Evolutionary conservation across 116 monocot genomes (phyloP), one percentile per base, ranked within the genome.

Genomic region (Posidonia oceanica): DNA sequence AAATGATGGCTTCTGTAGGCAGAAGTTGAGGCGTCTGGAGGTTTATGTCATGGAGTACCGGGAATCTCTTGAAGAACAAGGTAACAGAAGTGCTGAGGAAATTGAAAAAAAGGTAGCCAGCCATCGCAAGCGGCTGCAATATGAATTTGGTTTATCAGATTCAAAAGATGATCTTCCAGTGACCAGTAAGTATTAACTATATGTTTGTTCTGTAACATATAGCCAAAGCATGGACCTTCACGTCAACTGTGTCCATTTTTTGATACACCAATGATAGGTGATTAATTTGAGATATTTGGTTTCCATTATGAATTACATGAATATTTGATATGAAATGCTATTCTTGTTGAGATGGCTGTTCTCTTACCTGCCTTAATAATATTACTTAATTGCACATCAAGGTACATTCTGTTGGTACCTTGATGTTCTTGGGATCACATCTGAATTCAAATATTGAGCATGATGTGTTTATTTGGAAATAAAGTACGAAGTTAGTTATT

Each of bases 31-130:
- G 63, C 90, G 90, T 58, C 48, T 99, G 72, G 99, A 99, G 72
- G 86, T 99, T 78, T 86, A 90, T 77, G 93, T 99, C n/a, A 83
- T 99, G 80, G 93, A 99, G 72, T 99, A 93, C 14, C 90, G 93
- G 69, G 99, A 93, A 77, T 85, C 90, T 69, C 87, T 99, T 68
- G 93, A 99, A 74, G 90, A 99, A 69, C 68, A 71, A 75, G 90
- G 98, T 38, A 64, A 83, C 29, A 77, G 82, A 76, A 99, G 67
- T 59, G 20, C 70, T 3, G 93, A 93, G 39, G 99, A 99, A 69
- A 91, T 93, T 40, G 99, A 99, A 68, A 88, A 69, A 71, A 93
- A 86, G 61, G 88, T 99, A 15, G 81, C 84, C 18, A 66, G 14
- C 67, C 82, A 90, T 52, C 84, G 93, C 3, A 87, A 68, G 76